phyloP scores from a whole-genome alignment of 108 stramenopile genomes.

The Stephanodiscus triporus region DNA sequence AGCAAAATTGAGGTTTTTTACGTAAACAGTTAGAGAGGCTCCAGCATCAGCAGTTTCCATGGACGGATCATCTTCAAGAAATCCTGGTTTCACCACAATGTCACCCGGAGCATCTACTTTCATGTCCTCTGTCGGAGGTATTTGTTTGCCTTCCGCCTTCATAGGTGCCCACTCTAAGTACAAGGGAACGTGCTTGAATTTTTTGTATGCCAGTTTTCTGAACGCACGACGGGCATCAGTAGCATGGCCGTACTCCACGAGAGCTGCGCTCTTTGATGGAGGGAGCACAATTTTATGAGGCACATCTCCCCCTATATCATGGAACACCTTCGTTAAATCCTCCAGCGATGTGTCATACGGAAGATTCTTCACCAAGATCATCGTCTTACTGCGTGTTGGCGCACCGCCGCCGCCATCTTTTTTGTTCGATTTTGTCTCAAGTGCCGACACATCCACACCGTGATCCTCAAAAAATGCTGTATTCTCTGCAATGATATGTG shows the following conservation, averaged over 20 bases:
- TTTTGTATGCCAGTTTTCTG: slow-evolving; percentile 89
- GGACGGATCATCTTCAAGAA: slow-evolving; percentile 44
- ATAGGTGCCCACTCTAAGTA: slow-evolving; percentile 99
- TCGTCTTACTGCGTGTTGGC: slow-evolving; percentile 75
- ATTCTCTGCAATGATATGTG: slow-evolving; percentile 94
- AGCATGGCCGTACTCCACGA: slow-evolving; percentile 90
- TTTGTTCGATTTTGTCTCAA: slow-evolving; percentile 61
- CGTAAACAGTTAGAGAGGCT: slow-evolving; percentile 78
- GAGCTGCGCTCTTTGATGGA: slow-evolving; percentile 86
- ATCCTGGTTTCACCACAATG: slow-evolving; percentile 25
- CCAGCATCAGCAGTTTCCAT: slow-evolving; percentile 42
- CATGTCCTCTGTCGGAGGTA: slow-evolving; percentile 3
- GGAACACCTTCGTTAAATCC: slow-evolving; percentile 90
- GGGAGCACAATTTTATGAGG: slow-evolving; percentile 80
- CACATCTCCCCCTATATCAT: slow-evolving; percentile 67
- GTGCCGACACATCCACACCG: slow-evolving; percentile 88
- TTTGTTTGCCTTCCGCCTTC: slow-evolving; percentile 26
- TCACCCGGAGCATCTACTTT: slow-evolving; percentile 11
- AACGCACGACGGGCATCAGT: slow-evolving; percentile 93
- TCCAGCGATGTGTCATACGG: slow-evolving; percentile 86
- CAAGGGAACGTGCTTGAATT: slow-evolving; percentile 95
- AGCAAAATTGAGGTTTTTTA: slow-evolving; percentile 95
- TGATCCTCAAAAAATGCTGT: slow-evolving; percentile 85
- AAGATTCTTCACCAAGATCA: slow-evolving; percentile 96
- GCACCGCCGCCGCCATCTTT: slow-evolving; percentile 18